Evolutionary conservation across 1,284 basidiomycete genomes (phyloP).

Genomic region (Mrakiaceae sp.): DNA sequence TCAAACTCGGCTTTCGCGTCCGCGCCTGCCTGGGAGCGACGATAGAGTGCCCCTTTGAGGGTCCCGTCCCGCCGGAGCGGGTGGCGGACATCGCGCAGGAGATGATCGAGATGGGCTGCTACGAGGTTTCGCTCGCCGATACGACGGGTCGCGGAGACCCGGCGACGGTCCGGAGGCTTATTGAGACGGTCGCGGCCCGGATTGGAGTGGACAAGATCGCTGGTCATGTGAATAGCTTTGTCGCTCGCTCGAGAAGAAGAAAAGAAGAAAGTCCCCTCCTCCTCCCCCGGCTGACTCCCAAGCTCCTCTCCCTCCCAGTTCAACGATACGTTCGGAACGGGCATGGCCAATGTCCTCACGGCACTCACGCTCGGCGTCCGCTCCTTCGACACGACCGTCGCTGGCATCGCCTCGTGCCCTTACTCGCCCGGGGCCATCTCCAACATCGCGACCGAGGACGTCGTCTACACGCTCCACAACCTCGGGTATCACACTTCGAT

Average conservation of each 20-base stretch:
- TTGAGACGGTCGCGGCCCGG: constrained; percentile 55
- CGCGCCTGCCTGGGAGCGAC: constrained; percentile 74
- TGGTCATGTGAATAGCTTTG: constrained; percentile 37
- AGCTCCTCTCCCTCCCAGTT: constrained; percentile 42
- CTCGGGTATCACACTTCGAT: constrained; percentile 58
- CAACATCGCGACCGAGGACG: constrained; percentile 85
- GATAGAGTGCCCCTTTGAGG: constrained; percentile 76
- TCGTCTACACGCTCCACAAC: constrained; percentile 68
- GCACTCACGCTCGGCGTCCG: constrained; percentile 40
- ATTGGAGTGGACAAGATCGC: constrained; percentile 57
- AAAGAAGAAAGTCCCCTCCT: too few species aligned
- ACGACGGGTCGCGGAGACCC: constrained; percentile 83
- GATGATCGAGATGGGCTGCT: constrained; percentile 81
- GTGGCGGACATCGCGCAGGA: constrained; percentile 62
- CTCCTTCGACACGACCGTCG: constrained; percentile 50
- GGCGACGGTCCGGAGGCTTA: constrained; percentile 49
- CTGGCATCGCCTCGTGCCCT: constrained; percentile 85
- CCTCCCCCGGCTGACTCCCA: too few species aligned
- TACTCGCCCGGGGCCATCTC: constrained; percentile 91
- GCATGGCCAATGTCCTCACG: constrained; percentile 40
- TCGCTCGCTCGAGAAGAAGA: too few species aligned
- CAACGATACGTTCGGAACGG: constrained; percentile 85
- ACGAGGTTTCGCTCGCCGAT: constrained; percentile 84
- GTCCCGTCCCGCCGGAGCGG: constrained; percentile 52
- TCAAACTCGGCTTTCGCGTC: constrained; percentile 54